These are phyloP conservation scores for Pinus taeda DNA, from an alignment of 75 land plant species.

Conservation along the genomic window DNA sequence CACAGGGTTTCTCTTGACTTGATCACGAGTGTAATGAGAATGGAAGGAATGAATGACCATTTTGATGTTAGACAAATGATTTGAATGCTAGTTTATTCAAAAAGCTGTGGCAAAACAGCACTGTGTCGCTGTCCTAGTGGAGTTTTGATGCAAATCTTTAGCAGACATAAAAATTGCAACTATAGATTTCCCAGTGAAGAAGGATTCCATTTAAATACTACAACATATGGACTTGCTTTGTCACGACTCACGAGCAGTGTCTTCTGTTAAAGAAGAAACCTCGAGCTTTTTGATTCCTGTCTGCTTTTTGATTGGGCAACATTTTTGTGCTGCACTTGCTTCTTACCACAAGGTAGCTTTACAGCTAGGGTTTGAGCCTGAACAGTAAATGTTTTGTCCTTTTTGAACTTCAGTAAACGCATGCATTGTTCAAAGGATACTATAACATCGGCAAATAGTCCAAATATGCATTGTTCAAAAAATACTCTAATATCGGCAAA, in stretches of 20 bases:
- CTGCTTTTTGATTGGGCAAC: slow-evolving; percentile 68
- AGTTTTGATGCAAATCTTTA: slow-evolving; percentile 14
- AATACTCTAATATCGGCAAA: slow-evolving; percentile 53
- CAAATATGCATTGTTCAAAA: slow-evolving; percentile 69
- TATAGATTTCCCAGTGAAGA: slow-evolving; percentile 80
- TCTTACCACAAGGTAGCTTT: slow-evolving; percentile 76
- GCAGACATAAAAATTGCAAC: slow-evolving; percentile 56
- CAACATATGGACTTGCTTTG: slow-evolving; percentile 35
- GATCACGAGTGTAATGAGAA: too few relatives aligned
- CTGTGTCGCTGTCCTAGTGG: neutral
- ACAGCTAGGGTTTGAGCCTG: slow-evolving; percentile 72
- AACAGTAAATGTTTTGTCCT: slow-evolving; percentile 56
- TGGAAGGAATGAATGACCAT: too few relatives aligned
- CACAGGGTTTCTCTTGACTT: too few relatives aligned
- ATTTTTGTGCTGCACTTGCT: slow-evolving; percentile 67
- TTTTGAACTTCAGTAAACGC: slow-evolving; percentile 85
- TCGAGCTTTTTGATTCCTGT: slow-evolving; percentile 55
- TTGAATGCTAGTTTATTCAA: neutral
- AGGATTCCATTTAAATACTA: slow-evolving; percentile 54
- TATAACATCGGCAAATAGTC: slow-evolving; percentile 41
- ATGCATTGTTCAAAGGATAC: slow-evolving; percentile 71
- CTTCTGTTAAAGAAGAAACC: slow-evolving; percentile 41
- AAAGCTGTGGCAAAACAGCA: neutral
- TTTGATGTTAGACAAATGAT: too few relatives aligned
- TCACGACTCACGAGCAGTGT: slow-evolving; percentile 18